These are phyloP conservation scores for Penicillium ochrochloron DNA, from an alignment of 495 filamentous ascomycete genomes.

Conservation along the genomic window DNA sequence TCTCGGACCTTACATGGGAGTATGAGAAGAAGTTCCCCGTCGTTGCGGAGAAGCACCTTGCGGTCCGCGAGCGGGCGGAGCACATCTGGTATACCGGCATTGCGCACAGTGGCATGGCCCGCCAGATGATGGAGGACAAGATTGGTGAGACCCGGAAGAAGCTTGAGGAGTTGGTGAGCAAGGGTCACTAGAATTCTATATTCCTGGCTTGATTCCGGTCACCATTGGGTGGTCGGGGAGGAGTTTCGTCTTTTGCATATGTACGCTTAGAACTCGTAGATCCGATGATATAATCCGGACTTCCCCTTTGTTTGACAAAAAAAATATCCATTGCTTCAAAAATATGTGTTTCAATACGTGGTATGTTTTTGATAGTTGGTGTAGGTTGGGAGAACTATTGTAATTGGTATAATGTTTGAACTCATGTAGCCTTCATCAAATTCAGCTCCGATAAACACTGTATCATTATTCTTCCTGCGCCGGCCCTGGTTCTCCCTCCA, in stretches of 20 bases:
- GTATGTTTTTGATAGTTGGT: background rate
- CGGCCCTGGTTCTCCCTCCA: conserved; percentile 30
- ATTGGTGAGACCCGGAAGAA: conserved; percentile 71
- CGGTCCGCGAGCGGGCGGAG: conserved; percentile 65
- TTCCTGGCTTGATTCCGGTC: conserved; percentile 22
- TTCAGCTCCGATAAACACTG: background rate
- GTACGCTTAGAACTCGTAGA: conserved; percentile 41
- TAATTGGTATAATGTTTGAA: conserved; percentile 25
- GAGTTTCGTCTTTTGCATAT: conserved; percentile 35
- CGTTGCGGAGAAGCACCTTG: conserved; percentile 76
- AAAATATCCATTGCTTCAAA: background rate
- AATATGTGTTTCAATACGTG: background rate
- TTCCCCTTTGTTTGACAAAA: conserved; percentile 30
- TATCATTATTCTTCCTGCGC: conserved; percentile 26
- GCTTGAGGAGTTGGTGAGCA: conserved; percentile 86
- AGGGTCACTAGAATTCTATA: conserved; percentile 63
- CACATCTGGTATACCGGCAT: conserved; percentile 70
- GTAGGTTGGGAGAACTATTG: background rate
- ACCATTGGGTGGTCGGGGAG: conserved; percentile 17
- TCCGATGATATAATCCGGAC: conserved; percentile 39
- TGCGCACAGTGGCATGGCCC: conserved; percentile 70
- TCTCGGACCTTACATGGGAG: conserved; percentile 79
- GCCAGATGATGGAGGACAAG: conserved; percentile 76
- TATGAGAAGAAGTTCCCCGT: conserved; percentile 87
- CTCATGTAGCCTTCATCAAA: conserved; percentile 30